Evolutionary conservation across 2,329 filamentous ascomycete species (phyloP), one percentile per base, ranked within the genome.

Genomic region (Fusarium sp.): DNA sequence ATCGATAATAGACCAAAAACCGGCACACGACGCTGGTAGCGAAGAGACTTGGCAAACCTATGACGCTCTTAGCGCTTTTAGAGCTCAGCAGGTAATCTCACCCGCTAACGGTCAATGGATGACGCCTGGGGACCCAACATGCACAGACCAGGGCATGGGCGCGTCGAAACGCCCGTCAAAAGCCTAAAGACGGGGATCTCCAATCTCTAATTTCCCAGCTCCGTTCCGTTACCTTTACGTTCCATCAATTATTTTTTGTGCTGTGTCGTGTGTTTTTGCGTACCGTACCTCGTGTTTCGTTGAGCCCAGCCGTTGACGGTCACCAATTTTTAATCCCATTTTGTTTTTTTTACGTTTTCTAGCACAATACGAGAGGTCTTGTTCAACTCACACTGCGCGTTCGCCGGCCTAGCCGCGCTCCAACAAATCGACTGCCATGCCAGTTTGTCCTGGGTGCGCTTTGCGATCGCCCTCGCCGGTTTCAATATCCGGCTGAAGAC

Each of bases 381-480:
- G 50, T 41, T 38, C 38, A 43, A 60, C 29, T 38, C 42, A 46
- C 38, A 38, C 44, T 61, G 46, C 69, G 64, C 52, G 58, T 59
- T 59, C 59, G 71, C 61, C 57, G 60, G 69, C 61, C 49, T 56
- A 57, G 69, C 69, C 64, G 66, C 47, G 66, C 69, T 64, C 33
- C 42, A 60, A 60, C 53, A 47, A 50, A 44, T 68, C 41, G 49
- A 68, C 58, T 74, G 72, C 72, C 58, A 74, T 75, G 72, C 63
- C 59, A 70, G 61, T 58, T 64, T 66, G 71, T 58, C 46, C 55
- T 38, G 44, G 55, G 58, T 69, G 68, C 63, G 70, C 58, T 66
- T 50, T 56, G 65, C 71, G 64, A 69, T 70, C 64, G 63, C 70
- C 54, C 63, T 75, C 67, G 63, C 65, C 65, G 63, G 64, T 63